phyloP scores from a whole-genome alignment of 495 filamentous ascomycete genomes.

The Penicillium psychrofluorescens region DNA sequence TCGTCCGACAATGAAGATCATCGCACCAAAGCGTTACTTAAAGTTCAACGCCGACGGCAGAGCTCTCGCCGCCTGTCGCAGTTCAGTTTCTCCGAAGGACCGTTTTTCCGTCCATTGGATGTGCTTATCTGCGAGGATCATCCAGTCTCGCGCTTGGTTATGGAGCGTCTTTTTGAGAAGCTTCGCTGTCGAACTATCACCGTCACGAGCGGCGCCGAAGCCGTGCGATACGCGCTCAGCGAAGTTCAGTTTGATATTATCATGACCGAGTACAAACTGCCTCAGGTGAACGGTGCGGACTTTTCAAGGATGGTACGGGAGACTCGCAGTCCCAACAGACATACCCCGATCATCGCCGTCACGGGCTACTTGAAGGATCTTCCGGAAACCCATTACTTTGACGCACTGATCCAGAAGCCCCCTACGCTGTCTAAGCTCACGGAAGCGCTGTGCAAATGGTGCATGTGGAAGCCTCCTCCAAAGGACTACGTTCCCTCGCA shows the following conservation, averaged over 20 bases:
- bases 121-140: constrained; percentile 97
- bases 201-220: constrained; percentile 80
- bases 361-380: constrained; percentile 96
- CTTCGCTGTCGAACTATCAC: constrained; percentile 91
- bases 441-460: constrained; percentile 76
- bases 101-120: constrained; percentile 83
- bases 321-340: constrained; percentile 86
- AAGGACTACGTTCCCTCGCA: constrained; percentile 38
- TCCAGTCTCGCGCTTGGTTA: constrained; percentile 91
- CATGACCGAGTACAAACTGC: constrained; percentile 93
- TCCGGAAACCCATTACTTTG: constrained; percentile 88
- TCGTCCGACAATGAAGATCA: constrained; percentile 97
- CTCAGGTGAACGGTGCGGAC: constrained; percentile 88
- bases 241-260: constrained; percentile 95
- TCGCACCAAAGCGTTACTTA: constrained; percentile 81
- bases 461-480: constrained; percentile 82
- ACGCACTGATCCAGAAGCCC: constrained; percentile 90
- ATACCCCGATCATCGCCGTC: constrained; percentile 93
- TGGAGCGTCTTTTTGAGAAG: constrained; percentile 95
- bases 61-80: constrained; percentile 88
- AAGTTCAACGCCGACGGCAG: constrained; percentile 85
- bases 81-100: constrained; percentile 73
- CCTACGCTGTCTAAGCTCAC: constrained; percentile 83
- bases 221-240: constrained; percentile 82
- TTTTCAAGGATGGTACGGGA: constrained; percentile 96